Conservation (phyloP, 139 green algal species). For the Zygnema circumcarinatum region DNA sequence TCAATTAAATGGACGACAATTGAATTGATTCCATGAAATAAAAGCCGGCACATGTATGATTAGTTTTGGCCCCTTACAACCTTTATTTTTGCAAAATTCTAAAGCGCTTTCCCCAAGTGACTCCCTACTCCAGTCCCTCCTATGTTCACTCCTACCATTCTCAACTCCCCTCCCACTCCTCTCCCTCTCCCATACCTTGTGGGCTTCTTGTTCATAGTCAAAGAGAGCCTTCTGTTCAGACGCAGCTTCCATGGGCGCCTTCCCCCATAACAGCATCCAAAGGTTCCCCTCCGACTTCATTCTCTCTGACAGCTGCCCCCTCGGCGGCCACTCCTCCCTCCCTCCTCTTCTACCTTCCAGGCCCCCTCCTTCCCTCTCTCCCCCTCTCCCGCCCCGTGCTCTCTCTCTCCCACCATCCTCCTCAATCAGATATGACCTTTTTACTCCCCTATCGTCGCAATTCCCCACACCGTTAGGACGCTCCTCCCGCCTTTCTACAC, state of each 20-base stretch:
- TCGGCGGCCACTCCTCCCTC: conserved; percentile 53
- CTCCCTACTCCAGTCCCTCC: not conserved
- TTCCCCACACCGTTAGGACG: not conserved
- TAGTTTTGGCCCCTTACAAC: no score
- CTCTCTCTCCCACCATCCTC: conserved; percentile 4
- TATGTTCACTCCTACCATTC: not conserved
- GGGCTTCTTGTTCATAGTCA: conserved; percentile 46
- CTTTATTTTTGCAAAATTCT: no score
- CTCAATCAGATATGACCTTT: not conserved
- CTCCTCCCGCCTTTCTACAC: not conserved
- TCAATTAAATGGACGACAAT: conserved; percentile 9
- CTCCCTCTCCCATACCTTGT: conserved; percentile 46
- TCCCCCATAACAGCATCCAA: conserved; percentile 78
- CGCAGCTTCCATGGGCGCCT: conserved; percentile 9
- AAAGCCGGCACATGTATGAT: no score
- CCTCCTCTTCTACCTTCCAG: no score
- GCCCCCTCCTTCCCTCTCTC: not conserved
- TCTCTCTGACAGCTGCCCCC: conserved; percentile 29
- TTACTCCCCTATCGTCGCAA: not conserved
- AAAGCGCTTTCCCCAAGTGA: not conserved
- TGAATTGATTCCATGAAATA: not conserved
- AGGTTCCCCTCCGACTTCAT: conserved; percentile 57
- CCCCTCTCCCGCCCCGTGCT: conserved; percentile 24
- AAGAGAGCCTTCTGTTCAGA: conserved; percentile 56
- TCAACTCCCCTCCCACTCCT: not conserved